Base-by-base conservation (phyloP, 2,329 filamentous ascomycete genomes). In the Clonostachys solani region DNA sequence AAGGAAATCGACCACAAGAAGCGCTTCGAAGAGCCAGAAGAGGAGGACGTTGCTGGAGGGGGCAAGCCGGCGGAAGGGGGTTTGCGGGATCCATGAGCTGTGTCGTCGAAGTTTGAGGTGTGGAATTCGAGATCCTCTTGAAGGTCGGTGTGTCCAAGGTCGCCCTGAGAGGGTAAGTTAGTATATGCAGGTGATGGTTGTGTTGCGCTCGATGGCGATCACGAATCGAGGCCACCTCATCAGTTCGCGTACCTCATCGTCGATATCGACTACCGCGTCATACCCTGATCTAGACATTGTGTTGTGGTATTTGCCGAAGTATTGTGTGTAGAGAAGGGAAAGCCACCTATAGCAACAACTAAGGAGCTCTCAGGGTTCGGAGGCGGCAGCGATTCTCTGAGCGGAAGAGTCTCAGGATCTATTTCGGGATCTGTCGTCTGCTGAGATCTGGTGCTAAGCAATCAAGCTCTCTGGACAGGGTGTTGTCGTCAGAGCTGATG, bases 81-180 rank as follows among this genome's bases (percentile, higher is more conserved):
- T 56, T 79, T 78, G 54, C 77, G 73, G 35, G 41, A 42, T 37
- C 70, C 72, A 15, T 66, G 61, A 55, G 76, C 60, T 62, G 75
- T 63, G 49, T 83, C 83, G 60, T 84, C 81, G 68, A 95, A 95
- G 74, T 88, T 82, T 55, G 92, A 96, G 63, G 84, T 88, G 78
- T 99, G 94, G 75, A 99, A 99, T 80, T 97, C 94, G 66, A 99
- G 91, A 71, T 97, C 94, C 68, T 96, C 92, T 76, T 96, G 91
- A 19, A 99, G 86, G 68, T 99, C 94, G 48, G 94, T 99, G 72
- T 96, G 92, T 60, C 94, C 94, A 64, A 99, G 84, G 71, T 99
- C 94, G 61, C 92, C 92, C 92, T 97, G 65, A 33, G 29, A 44
- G 40, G 52, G 56, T 47, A 40, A 40, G 23, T 29, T 3, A 29